Base-by-base conservation (phyloP, 345 rosid genomes). In the Balakata baccata region DNA sequence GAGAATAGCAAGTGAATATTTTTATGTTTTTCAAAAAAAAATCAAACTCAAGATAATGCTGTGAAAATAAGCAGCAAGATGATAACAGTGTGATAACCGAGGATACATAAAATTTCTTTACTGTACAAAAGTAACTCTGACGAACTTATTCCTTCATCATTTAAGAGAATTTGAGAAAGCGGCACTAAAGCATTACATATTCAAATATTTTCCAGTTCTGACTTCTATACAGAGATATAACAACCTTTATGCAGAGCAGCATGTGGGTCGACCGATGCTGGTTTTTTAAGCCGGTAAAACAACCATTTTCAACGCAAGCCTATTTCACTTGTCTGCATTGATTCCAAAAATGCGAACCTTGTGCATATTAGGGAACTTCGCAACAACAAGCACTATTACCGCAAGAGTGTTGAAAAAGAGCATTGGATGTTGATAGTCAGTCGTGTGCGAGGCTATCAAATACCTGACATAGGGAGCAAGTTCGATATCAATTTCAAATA, bases 321-420 rank as follows among this genome's bases (percentile, higher is more conserved):
- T 43, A 12, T 11, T 67, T 89, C 84, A 92, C 78, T 63, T 86
- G 69, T 91, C 98, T 39, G 81, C 93, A 75, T 95, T 93, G 84
- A 96, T 96, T 79, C 99, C 99, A 69, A 96, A 96, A 79, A 96
- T 96, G 64, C 99, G 92, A 56, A 96, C 99, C 82, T 93, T 93
- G 89, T 96, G 99, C 99, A 96, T 96, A 67, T 96, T 89, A 16
- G 97, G 98, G 83, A 96, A 96, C 89, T 96, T 96, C 61, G 99
- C 99, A 63, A 96, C 69, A 46, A 96, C 99, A 23, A 93, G 94
- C 77, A 96, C 88, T 16, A 84, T 62, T 71, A 90, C 96, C 7
- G 98, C 98, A 53, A 96, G 78, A 7, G 98, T 93, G 91, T 93
- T 93, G 74, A 91, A 80, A 58, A 95, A 88, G 49, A 93, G 88